Evolutionary conservation across 164 flowering plant genomes (phyloP), one percentile per base, ranked within the genome.

Genomic region (Stephania cephalantha): DNA sequence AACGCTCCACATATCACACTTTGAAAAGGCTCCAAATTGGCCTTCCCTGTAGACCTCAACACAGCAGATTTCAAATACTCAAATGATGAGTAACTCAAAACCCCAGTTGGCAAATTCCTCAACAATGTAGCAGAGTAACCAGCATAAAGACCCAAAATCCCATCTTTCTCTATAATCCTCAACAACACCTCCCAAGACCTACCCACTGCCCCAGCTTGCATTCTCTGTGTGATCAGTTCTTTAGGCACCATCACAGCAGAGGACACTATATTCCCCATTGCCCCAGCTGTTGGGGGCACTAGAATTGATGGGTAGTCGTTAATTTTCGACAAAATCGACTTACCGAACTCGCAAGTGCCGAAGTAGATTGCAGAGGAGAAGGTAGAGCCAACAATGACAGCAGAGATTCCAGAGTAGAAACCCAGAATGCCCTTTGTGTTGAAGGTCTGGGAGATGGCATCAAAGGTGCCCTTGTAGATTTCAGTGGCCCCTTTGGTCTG

Each of bases 161-260:
- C 99, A 77, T 95, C 98, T 76, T 78, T 90, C 83, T 90, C 90
- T 46, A 95, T 31, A 45, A 95, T 93, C 74, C 79, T 83, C 84
- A 92, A 42, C 80, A 93, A 22, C 29, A 95, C 99, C 80, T 95
- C 81, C 98, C 93, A 93, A 1, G 98, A 90, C 64, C 97, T 75
- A 3, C 99, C 99, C 44, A 76, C 81, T 0, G 96, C 94, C 25
- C 99, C 98, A 1, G 96, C 91, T 77, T 95, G 99, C 97, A 95
- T 95, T 67, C 93, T 72, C 80, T 95, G 98, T 0, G 96, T 95
- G 58, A 95, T 90, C 77, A 95, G 79, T 74, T 95, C 99, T 72
- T 95, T 95, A 0, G 97, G 99, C 68, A 95, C 99, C 99, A 95
- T 95, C 22, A 95, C 90, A 0, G 96, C 96, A 1, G 99, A 95